phyloP scores from a whole-genome alignment of 352 stramenopile species.

The Pythium guiyangense region DNA sequence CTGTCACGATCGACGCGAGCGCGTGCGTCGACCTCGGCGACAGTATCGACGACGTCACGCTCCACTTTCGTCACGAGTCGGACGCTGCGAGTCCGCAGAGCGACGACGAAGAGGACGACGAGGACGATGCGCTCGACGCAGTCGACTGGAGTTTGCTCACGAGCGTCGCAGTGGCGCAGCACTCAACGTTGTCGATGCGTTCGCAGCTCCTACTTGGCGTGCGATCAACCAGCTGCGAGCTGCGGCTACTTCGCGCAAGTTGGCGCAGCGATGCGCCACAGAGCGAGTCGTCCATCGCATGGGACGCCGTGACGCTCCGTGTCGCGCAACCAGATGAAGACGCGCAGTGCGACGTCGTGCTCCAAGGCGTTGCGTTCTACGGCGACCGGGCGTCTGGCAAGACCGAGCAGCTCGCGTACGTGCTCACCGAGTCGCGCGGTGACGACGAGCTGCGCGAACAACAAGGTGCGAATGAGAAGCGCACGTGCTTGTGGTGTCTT shows the following conservation, averaged over 20 bases:
- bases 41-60: constrained; percentile 29
- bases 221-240: constrained; percentile 18
- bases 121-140: constrained; percentile 32
- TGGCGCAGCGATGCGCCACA: constrained; percentile 5
- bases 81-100: constrained; percentile 1
- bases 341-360: neutral
- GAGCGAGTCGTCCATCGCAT: constrained; percentile 10
- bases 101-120: constrained; percentile 17
- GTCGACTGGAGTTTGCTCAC: constrained; percentile 53
- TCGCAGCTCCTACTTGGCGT: constrained; percentile 26
- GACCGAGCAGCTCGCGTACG: constrained; percentile 15
- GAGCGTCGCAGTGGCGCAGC: constrained; percentile 9
- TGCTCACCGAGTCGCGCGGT: neutral
- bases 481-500: neutral
- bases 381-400: constrained; percentile 8
- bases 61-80: constrained; percentile 24
- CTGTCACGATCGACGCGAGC: constrained; percentile 16
- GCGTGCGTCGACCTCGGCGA: constrained; percentile 28
- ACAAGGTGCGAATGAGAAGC: neutral
- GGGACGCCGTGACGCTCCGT: constrained; percentile 17
- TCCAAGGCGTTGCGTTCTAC: constrained; percentile 15
- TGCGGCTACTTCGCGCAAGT: constrained; percentile 24
- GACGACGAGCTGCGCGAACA: constrained; percentile 2
- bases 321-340: neutral
- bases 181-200: constrained; percentile 1